These are phyloP conservation scores for Phytophthora pinifolia DNA, from an alignment of 352 stramenopile species.

Conservation along the genomic window DNA sequence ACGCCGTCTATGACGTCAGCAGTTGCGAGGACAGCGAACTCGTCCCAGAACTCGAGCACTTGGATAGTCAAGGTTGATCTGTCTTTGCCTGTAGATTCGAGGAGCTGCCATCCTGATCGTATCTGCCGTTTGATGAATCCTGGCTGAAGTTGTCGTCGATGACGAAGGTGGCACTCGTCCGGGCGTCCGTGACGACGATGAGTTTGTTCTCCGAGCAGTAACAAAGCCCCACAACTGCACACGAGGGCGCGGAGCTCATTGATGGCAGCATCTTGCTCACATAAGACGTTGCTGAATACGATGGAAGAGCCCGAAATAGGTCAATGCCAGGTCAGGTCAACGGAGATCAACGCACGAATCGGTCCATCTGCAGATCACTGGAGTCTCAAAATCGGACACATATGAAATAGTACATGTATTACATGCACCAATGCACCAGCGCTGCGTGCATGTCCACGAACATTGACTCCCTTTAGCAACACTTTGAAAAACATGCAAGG, in stretches of 20 bases:
- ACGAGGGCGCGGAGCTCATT: conserved; percentile 27
- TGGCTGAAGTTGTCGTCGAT: conserved; percentile 68
- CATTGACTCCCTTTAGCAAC: too few species aligned
- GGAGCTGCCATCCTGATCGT: conserved; percentile 11
- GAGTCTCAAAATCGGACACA: too few species aligned
- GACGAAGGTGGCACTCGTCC: conserved; percentile 51
- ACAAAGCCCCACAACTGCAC: conserved; percentile 55
- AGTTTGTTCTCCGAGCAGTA: conserved; percentile 82
- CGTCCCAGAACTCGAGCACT: conserved; percentile 64
- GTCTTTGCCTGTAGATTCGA: conserved; percentile 2
- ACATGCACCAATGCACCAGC: too few species aligned
- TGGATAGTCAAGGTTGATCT: conserved; percentile 29
- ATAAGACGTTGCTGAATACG: neutral
- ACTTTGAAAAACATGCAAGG: too few species aligned
- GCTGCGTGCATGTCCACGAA: too few species aligned
- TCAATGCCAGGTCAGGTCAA: too few species aligned
- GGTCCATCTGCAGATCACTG: too few species aligned
- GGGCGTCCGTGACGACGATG: conserved; percentile 48
- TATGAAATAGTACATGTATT: too few species aligned
- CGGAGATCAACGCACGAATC: too few species aligned
- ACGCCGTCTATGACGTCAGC: conserved; percentile 46
- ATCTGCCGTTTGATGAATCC: conserved; percentile 45
- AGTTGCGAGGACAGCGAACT: conserved; percentile 63
- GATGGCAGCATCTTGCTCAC: conserved; percentile 6
- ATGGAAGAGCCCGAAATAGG: too few species aligned